phyloP scores from a whole-genome alignment of 352 stramenopile species.

The Globisporangium uncinulatum region DNA sequence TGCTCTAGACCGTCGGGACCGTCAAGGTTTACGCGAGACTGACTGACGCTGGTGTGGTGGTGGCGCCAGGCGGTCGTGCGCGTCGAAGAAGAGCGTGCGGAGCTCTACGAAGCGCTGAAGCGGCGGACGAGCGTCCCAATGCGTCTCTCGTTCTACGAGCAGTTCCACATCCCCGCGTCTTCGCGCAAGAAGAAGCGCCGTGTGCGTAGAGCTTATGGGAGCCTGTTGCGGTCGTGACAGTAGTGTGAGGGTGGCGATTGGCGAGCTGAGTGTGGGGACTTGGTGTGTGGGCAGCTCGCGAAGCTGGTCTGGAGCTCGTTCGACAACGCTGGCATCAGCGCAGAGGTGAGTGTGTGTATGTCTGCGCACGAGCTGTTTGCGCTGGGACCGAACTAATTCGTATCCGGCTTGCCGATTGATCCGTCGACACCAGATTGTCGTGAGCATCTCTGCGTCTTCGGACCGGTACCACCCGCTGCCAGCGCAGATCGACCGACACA shows the following conservation, averaged over 20 bases:
- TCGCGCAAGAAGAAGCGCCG: slow-evolving; percentile 72
- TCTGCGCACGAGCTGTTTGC: background rate
- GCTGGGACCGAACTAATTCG: background rate
- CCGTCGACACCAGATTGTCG: slow-evolving; percentile 30
- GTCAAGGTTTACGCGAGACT: background rate
- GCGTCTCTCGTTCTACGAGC: slow-evolving; percentile 51
- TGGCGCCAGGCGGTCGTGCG: slow-evolving; percentile 37
- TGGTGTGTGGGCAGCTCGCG: slow-evolving; percentile 25
- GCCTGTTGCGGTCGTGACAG: slow-evolving; percentile 15
- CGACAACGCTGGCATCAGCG: slow-evolving; percentile 43
- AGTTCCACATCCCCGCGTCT: slow-evolving; percentile 43
- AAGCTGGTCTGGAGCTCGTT: slow-evolving; percentile 64
- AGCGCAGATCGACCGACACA: slow-evolving; percentile 63
- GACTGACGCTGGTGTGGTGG: background rate
- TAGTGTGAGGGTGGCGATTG: background rate
- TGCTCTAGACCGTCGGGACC: background rate
- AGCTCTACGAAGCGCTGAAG: slow-evolving; percentile 60
- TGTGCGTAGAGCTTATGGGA: slow-evolving; percentile 27
- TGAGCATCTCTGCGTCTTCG: slow-evolving; percentile 46
- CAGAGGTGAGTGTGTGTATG: slow-evolving; percentile 32
- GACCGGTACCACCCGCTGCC: slow-evolving; percentile 45
- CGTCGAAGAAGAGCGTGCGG: slow-evolving; percentile 44
- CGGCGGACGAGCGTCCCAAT: slow-evolving; percentile 29
- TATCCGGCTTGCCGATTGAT: background rate
- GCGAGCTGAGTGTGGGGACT: background rate